Evolutionary conservation across 345 rosid species (phyloP), one percentile per base, ranked within the genome.

Genomic region (Salix purpurea): DNA sequence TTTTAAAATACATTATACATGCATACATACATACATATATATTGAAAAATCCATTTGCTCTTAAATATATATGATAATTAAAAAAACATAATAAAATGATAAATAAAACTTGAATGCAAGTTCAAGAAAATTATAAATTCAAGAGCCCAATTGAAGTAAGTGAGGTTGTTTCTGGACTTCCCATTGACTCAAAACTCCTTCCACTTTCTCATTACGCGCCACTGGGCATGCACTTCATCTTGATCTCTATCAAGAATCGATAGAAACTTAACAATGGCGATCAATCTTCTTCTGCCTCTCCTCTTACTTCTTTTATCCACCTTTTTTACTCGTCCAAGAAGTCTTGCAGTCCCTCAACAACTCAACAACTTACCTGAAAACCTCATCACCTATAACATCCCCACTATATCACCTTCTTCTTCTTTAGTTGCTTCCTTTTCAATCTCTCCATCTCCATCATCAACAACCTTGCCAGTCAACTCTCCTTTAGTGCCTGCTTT

Each of bases 401-500:
- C 80, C 67, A 74, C 62, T 6, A 75, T 69, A 14, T 39, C 70
- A 14, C 67, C 84, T 15, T 40, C 79, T 64, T 40, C 70, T 52
- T 58, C 68, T 19, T 19, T 64, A 11, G 26, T 74, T 7, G 9
- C 64, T 30, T 58, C 68, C 8, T 19, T 42, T 16, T 26, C 78
- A 11, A 12, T 71, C 16, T 26, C 76, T 71, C 75, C 80, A 26
- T 60, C 78, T 32, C 60, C 74, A 32, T 26, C 74, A 6, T 12
- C 76, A 18, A 3, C 32, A 6, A 16, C 62, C n/a, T 30, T 34
- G 7, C 37, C 23, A 6, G 26, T 54, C 6, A 19, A 21, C 3
- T 13, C 50, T 77, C 87, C 93, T 42, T 75, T 90, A 4, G 89
- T 85, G 37, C 97, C 93, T 14, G 97, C 92, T 11, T 66, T 95